A percentile compares a stretch with the other conserved stretches of the same genome.
Conservation (phyloP, 2,329 filamentous ascomycete species). For the Aureobasidium musti region DNA sequence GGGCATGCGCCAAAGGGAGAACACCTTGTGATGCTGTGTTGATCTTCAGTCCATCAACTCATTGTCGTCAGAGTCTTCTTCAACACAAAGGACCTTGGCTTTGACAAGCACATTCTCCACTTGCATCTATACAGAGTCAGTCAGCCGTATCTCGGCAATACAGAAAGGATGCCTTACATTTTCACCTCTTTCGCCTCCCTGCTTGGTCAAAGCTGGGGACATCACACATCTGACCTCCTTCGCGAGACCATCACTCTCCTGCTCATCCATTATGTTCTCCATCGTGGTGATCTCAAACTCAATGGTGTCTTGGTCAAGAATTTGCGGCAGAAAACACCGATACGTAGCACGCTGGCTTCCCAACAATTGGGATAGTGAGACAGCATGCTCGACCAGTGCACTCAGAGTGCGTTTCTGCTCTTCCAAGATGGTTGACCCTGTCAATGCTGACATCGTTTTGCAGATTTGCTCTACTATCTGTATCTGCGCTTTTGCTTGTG, state of each 20-base stretch:
- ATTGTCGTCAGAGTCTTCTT: slow-evolving; percentile 7
- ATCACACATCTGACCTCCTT: slow-evolving; percentile 63
- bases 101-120: slow-evolving; percentile 66
- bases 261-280: slow-evolving; percentile 65
- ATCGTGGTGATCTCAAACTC: slow-evolving; percentile 62
- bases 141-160: background rate
- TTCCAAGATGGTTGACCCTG: slow-evolving; percentile 35
- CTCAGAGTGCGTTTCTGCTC: slow-evolving; percentile 34
- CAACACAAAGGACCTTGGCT: slow-evolving; percentile 62
- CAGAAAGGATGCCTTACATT: slow-evolving; percentile 39
- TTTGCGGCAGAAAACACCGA: slow-evolving; percentile 37
- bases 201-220: slow-evolving; percentile 66
- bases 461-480: slow-evolving; percentile 37
- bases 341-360: slow-evolving; percentile 40
- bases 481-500: slow-evolving; percentile 33
- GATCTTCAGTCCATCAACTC: background rate
- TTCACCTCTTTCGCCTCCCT: slow-evolving; percentile 64
- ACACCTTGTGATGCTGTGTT: slow-evolving; percentile 31
- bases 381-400: slow-evolving; percentile 37
- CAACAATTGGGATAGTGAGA: slow-evolving; percentile 39
- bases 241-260: slow-evolving; percentile 43
- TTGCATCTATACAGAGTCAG: slow-evolving; percentile 45
- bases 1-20: slow-evolving; percentile 32
- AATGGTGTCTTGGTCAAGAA: slow-evolving; percentile 46
- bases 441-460: slow-evolving; percentile 35